Evolutionary conservation across 2,329 filamentous ascomycete species (phyloP).

Genomic region (Trichoderma polysporum): DNA sequence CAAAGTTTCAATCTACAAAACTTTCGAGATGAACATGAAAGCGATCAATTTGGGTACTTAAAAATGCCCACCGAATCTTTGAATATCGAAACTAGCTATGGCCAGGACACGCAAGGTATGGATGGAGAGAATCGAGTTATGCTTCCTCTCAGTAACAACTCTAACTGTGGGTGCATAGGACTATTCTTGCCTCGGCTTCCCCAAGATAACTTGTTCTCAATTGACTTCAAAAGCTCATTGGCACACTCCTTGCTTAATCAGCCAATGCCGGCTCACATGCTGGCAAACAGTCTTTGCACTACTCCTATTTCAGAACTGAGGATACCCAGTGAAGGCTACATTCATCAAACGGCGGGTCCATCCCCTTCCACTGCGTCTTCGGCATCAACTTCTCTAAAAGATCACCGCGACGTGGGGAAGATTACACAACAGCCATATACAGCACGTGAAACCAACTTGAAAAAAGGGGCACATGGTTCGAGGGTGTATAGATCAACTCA

Average conservation of each 20-base stretch:
- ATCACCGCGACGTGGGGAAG: neutral
- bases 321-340: neutral
- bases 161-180: slow-evolving; percentile 18
- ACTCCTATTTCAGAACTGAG: neutral
- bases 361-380: slow-evolving; percentile 2
- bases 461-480: neutral
- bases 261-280: slow-evolving; percentile 40
- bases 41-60: slow-evolving; percentile 25
- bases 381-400: neutral
- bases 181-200: slow-evolving; percentile 23
- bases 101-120: slow-evolving; percentile 26
- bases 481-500: neutral
- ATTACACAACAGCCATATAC: neutral
- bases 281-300: slow-evolving; percentile 25
- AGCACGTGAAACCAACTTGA: neutral
- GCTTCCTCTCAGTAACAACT: neutral
- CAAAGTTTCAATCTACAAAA: slow-evolving; percentile 22
- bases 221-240: slow-evolving; percentile 44
- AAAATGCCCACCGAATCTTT: slow-evolving; percentile 47
- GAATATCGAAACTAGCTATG: slow-evolving; percentile 27
- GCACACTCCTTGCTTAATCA: slow-evolving; percentile 51
- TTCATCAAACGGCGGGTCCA: neutral
- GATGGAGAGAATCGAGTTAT: neutral
- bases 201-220: slow-evolving; percentile 23
- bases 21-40: slow-evolving; percentile 36